Percentiles rank a stretch among this genome's conserved stretches.
Evolutionary conservation across 2,329 filamentous ascomycete genomes (phyloP).

Genomic region (Daldinia sp.): DNA sequence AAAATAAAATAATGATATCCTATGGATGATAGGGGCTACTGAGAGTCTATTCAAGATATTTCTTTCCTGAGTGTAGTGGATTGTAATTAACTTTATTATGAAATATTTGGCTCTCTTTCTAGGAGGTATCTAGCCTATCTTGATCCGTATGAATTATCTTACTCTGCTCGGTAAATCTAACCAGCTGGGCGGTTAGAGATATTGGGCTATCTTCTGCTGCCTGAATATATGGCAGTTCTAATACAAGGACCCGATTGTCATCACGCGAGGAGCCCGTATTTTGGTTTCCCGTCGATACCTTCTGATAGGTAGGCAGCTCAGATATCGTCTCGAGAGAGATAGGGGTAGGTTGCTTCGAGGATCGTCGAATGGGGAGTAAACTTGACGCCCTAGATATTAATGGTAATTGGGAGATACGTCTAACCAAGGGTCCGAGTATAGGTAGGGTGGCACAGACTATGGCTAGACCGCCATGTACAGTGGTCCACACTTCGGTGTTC

Average conservation of each 20-base stretch:
- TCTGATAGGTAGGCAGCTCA: background rate
- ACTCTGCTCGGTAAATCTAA: background rate
- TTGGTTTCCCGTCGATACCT: background rate
- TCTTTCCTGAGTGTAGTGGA: background rate
- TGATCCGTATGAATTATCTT: background rate
- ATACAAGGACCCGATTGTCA: background rate
- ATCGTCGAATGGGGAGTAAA: background rate
- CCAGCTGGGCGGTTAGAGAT: background rate
- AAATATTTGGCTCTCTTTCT: too few species aligned
- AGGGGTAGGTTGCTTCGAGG: background rate
- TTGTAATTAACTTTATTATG: background rate
- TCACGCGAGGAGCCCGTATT: background rate
- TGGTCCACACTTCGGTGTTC: slow-evolving; percentile 27
- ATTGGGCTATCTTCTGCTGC: background rate
- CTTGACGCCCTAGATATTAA: background rate
- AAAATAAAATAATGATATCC: too few species aligned
- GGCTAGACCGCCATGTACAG: slow-evolving; percentile 22
- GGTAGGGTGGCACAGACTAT: slow-evolving; percentile 35
- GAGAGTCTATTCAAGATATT: too few species aligned
- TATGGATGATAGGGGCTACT: too few species aligned
- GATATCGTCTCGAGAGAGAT: background rate
- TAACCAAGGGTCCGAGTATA: slow-evolving; percentile 23
- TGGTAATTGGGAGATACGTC: background rate
- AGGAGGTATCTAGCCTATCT: too few species aligned
- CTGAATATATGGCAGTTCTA: background rate